Evolutionary conservation across 73 alveolate species (phyloP).

Genomic region (Paramecium tetraurelia): DNA sequence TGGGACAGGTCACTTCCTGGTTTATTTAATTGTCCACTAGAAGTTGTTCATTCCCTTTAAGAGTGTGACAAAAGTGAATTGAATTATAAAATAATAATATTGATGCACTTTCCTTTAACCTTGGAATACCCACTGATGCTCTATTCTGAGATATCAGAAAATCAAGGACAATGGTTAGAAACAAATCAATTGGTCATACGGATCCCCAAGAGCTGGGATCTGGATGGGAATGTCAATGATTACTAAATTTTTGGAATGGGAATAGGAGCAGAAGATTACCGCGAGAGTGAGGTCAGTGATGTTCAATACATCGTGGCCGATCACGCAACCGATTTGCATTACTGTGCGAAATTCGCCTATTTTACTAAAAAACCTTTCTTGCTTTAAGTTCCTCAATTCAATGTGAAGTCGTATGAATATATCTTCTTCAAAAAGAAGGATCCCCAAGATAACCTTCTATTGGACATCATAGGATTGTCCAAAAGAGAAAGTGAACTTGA

Average conservation of each 20-base stretch:
- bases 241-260: not conserved
- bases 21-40: not conserved
- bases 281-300: not conserved
- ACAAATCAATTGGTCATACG: not conserved
- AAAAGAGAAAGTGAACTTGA: not conserved
- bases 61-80: not conserved
- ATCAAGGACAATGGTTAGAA: not conserved
- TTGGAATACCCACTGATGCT: not conserved
- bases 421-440: not conserved
- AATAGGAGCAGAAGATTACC: not conserved
- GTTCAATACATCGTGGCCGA: not conserved
- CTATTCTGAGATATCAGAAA: not conserved
- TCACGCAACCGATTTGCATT: slow-evolving; percentile 44
- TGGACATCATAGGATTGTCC: not conserved
- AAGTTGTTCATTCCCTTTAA: not conserved
- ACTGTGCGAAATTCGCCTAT: not conserved
- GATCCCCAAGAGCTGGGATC: not conserved
- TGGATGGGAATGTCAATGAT: not conserved
- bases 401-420: not conserved
- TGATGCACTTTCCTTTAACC: not conserved
- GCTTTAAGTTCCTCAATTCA: not conserved
- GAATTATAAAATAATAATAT: not conserved
- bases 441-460: not conserved
- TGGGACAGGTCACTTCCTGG: slow-evolving; percentile 1
- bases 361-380: not conserved